Conservation (phyloP, 2,329 filamentous ascomycete genomes). For the Sporothrix brasiliensis region DNA sequence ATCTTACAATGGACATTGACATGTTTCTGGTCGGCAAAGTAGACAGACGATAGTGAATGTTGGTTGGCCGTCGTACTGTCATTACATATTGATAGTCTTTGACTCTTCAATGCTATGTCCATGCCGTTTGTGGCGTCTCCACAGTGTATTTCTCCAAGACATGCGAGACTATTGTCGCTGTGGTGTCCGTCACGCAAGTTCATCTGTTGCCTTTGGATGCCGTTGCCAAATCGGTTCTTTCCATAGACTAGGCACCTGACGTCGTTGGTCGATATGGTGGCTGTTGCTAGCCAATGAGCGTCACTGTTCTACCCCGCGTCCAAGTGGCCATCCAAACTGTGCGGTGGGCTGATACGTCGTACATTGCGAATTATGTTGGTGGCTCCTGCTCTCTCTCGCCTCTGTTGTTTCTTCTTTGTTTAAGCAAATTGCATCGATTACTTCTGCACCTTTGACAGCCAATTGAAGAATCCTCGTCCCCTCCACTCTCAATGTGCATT, state of each 20-base stretch:
- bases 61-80: background rate
- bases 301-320: conserved; percentile 22
- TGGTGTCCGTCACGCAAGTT: background rate
- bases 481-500: background rate
- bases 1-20: no score
- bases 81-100: background rate
- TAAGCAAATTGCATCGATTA: background rate
- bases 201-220: background rate
- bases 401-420: background rate
- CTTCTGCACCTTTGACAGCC: background rate
- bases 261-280: conserved; percentile 17
- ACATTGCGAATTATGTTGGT: background rate
- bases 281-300: conserved; percentile 22
- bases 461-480: background rate
- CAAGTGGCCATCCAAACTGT: no score
- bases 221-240: background rate
- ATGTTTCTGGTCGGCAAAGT: no score
- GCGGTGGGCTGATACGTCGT: background rate
- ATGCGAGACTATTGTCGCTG: background rate
- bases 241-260: conserved; percentile 15
- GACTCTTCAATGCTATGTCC: conserved; percentile 7
- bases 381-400: background rate
- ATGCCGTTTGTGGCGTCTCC: background rate
- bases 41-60: background rate
- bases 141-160: background rate